Base-by-base conservation (phyloP, 768 basidiomycete genomes). In the Russula vinacea region DNA sequence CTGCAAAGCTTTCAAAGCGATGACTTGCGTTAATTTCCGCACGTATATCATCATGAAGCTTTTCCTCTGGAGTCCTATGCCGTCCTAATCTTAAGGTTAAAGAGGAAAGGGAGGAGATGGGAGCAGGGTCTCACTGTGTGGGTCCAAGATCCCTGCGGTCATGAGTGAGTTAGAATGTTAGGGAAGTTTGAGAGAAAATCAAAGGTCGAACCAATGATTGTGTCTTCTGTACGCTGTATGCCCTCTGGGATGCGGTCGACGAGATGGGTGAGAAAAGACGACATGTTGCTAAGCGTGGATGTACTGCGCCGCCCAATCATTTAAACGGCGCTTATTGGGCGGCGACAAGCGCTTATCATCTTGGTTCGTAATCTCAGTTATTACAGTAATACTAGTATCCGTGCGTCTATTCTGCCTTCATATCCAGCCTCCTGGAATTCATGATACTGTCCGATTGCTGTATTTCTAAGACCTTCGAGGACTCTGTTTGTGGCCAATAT, bases 1-100 rank as follows among this genome's bases (percentile, higher is more conserved):
- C 78, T 0, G 95, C 94, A 74, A 98, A 99, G 67, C 88, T 91
- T 26, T 83, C 71, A 75, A 92, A 98, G 33, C 95, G 84, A 77
- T 99, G 97, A 14, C 79, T 75, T 0, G 82, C 81, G 60, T 86
- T 85, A 71, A 98, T 97, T 72, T 84, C 80, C 2, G 83, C 82
- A 26, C 94, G 80, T 67, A 90, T 78, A 68, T 83, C 77, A 72
- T 97, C 94, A 65, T 84, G 78, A 11, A 75, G 79, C 66, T 83
- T 85, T 74, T 93, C 94, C 62, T 87, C 78, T 0, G 87, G 85
- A 55, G 84, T 83, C 70, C 94, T 89, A 71, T 94, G 92, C 42
- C 90, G 85, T 55, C 84, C 75, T 80, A 56, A 33, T 44, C 37
- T 9, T 16, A 29, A 10, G 39, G 45, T 40, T 53, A 33, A 19